Evolutionary conservation across 2,329 filamentous ascomycete species (phyloP).

Genomic region (Exophiala alcalophila): DNA sequence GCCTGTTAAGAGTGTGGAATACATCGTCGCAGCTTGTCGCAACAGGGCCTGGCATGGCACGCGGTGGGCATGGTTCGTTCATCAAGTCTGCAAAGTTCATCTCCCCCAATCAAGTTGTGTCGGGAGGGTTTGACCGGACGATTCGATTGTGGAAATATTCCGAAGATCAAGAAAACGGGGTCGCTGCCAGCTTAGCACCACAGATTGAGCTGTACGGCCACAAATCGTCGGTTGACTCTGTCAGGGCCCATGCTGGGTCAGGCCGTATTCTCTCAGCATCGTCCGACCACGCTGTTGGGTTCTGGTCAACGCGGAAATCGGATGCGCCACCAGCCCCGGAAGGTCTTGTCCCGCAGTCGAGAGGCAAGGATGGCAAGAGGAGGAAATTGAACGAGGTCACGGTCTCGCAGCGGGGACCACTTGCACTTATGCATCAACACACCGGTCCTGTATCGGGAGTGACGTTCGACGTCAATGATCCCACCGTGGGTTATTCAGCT

Average conservation of each 20-base stretch:
- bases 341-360: conserved; percentile 64
- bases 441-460: conserved; percentile 71
- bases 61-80: conserved; percentile 71
- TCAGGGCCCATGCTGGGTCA: conserved; percentile 62
- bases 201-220: conserved; percentile 83
- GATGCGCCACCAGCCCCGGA: conserved; percentile 69
- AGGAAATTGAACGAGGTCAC: conserved; percentile 66
- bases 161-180: conserved; percentile 61
- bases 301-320: conserved; percentile 81
- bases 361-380: conserved; percentile 66
- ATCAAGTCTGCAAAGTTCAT: conserved; percentile 83
- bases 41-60: conserved; percentile 63
- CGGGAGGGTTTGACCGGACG: conserved; percentile 78
- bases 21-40: conserved; percentile 80
- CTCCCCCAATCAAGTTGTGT: conserved; percentile 73
- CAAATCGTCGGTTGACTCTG: conserved; percentile 66
- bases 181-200: conserved; percentile 63
- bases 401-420: conserved; percentile 69
- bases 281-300: conserved; percentile 75
- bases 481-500: conserved; percentile 84
- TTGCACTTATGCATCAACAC: conserved; percentile 71
- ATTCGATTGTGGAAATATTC: conserved; percentile 87
- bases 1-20: conserved; percentile 83
- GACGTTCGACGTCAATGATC: conserved; percentile 79
- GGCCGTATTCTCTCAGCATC: conserved; percentile 82